Percentiles rank a stretch among this genome's conserved stretches.
Evolutionary conservation across 2,329 filamentous ascomycete genomes (phyloP).

Genomic region (Xylaria arbuscula): DNA sequence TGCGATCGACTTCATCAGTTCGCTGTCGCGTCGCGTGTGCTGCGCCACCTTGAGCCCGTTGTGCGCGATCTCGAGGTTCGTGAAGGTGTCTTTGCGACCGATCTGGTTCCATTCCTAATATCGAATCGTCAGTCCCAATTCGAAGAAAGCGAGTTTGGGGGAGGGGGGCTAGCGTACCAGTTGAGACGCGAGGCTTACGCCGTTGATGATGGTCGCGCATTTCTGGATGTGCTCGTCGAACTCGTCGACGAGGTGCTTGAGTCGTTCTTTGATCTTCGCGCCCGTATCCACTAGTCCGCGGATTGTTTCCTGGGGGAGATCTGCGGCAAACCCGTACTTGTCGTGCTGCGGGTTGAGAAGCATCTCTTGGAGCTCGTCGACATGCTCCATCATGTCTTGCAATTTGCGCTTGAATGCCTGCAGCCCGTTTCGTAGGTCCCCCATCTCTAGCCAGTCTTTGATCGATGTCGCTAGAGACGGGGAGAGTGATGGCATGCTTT

Average conservation of each 20-base stretch:
- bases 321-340: background rate
- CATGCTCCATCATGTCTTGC: constrained; percentile 24
- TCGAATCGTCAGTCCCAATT: background rate
- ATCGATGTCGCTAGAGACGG: constrained; percentile 14
- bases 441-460: constrained; percentile 26
- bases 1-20: constrained; percentile 49
- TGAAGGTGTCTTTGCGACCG: constrained; percentile 43
- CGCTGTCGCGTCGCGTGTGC: constrained; percentile 44
- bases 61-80: constrained; percentile 43
- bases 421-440: constrained; percentile 24
- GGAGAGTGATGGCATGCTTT: background rate
- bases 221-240: constrained; percentile 48
- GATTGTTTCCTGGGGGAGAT: background rate
- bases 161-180: constrained; percentile 36
- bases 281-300: constrained; percentile 13
- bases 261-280: constrained; percentile 38
- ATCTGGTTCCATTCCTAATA: constrained; percentile 47
- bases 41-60: constrained; percentile 43
- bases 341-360: constrained; percentile 7
- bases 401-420: constrained; percentile 26
- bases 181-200: constrained; percentile 46
- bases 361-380: constrained; percentile 21
- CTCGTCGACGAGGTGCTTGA: constrained; percentile 44
- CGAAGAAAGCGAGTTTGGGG: background rate
- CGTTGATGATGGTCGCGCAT: constrained; percentile 45